phyloP scores from a whole-genome alignment of 148 eudicot species.

The Suaeda aralocaspica region DNA sequence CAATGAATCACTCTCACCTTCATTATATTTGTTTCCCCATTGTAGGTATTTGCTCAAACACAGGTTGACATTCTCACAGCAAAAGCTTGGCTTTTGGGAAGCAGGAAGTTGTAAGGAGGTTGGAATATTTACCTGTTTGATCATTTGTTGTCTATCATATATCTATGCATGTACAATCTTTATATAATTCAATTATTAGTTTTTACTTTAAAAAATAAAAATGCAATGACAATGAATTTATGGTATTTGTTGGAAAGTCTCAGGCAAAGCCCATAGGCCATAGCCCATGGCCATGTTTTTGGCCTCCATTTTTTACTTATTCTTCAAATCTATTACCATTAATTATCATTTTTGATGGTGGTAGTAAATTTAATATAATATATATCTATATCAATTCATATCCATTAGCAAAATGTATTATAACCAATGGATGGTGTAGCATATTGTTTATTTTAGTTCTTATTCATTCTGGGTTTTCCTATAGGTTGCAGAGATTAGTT shows the following conservation, averaged over 20 bases:
- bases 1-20: background rate
- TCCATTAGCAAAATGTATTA: background rate
- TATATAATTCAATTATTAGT: no score
- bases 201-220: no score
- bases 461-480: constrained; percentile 7
- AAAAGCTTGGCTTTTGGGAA: constrained; percentile 62
- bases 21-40: background rate
- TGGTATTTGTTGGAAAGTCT: background rate
- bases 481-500: constrained; percentile 63
- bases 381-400: no score
- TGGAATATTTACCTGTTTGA: background rate
- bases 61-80: constrained; percentile 66
- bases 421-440: background rate
- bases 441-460: constrained; percentile 2
- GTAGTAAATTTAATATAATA: background rate
- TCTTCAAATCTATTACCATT: background rate
- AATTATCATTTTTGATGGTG: background rate
- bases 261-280: background rate
- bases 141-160: background rate
- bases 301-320: background rate
- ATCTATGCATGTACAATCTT: background rate
- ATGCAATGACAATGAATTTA: no score
- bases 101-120: constrained; percentile 65
- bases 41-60: constrained; percentile 60
- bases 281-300: background rate